phyloP scores from a whole-genome alignment of 2,329 filamentous ascomycete species.

The Colletotrichum melonis region DNA sequence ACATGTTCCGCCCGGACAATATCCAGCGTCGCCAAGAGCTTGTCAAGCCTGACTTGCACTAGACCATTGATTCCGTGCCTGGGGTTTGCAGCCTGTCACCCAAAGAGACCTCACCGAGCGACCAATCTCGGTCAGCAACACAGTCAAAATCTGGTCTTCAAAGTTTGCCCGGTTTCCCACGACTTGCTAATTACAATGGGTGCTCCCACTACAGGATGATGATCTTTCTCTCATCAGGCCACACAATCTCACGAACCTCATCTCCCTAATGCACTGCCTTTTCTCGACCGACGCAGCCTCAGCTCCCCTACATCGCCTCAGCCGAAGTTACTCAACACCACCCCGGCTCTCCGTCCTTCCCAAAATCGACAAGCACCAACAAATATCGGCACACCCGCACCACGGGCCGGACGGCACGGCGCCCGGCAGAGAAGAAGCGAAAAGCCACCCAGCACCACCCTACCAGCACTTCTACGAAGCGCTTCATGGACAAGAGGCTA shows the following conservation, averaged over 20 bases:
- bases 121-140: neutral
- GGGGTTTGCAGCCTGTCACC: neutral
- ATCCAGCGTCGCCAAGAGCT: slow-evolving; percentile 3
- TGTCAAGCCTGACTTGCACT: slow-evolving; percentile 11
- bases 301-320: neutral
- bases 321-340: neutral
- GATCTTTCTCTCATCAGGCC: neutral
- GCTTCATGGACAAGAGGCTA: neutral
- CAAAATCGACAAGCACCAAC: neutral
- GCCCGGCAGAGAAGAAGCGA: neutral
- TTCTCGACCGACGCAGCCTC: neutral
- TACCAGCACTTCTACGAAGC: neutral
- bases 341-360: neutral
- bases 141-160: no score
- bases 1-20: neutral
- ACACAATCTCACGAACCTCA: neutral
- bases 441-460: neutral
- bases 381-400: neutral
- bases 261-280: neutral
- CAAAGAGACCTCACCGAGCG: neutral
- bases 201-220: neutral
- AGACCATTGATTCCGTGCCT: slow-evolving; percentile 1
- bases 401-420: slow-evolving; percentile 12
- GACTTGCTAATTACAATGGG: neutral
- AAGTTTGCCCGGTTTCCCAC: neutral